Base-by-base conservation (phyloP, 2,329 filamentous ascomycete species). In the Fusarium secorum region DNA sequence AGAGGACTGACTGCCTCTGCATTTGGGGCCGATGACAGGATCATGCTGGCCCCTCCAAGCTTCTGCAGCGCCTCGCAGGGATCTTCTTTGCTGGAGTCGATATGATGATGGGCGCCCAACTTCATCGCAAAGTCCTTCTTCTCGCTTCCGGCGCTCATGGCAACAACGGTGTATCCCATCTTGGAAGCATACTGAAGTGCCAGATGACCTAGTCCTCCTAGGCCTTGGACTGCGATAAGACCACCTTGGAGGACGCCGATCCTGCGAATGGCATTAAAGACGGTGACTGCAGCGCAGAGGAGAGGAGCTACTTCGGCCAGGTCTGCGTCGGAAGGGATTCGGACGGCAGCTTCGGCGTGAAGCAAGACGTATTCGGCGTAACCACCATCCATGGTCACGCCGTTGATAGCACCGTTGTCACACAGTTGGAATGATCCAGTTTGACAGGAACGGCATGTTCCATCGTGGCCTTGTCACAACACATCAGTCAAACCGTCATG, bases 121-220 rank as follows among this genome's bases (percentile, higher is more conserved):
- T 79, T 64, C 64, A 72, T 78, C 0, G 92, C 91, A 75, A 94
- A 92, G 0, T 89, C 86, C 68, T 86, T 86, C 83, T 95, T 95
- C 72, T 83, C 84, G 63, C 88, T 85, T 9, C 89, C 89, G 0
- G 87, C 87, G 10, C 88, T 91, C 58, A 95, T 84, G 1, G 91
- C 92, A 3, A 89, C 88, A 6, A 93, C 88, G 56, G 88, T 85
- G 80, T 91, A 94, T 14, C 92, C 93, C 91, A 94, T 93, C 79
- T 89, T 89, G 51, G 83, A 84, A 3, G 91, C 91, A 76, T 90
- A 95, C 77, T 94, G 91, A 36, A 95, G 89, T 0, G 91, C 92
- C 33, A 95, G 78, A 78, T 95, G 93, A 4, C 93, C 93, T 1
- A 95, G 84, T 1, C 93, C 93, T 48, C 94, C 89, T 11, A 95